These are phyloP conservation scores for Pulchroboletus neoregius DNA, from an alignment of 1,284 basidiomycete species.

Conservation along the genomic window DNA sequence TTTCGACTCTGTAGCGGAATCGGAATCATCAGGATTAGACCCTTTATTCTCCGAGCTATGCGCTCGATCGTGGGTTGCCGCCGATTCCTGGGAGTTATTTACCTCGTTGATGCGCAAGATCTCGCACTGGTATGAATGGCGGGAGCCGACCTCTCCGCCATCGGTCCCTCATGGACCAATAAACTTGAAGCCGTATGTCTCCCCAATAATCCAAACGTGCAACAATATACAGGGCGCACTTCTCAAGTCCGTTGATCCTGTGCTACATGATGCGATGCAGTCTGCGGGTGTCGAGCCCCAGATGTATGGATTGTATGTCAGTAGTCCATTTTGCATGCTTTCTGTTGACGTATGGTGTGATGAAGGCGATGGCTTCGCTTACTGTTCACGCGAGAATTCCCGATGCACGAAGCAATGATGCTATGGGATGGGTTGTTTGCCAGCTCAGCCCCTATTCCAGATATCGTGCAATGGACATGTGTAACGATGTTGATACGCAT, in stretches of 20 bases:
- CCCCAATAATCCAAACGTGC: conserved; percentile 81
- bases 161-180: conserved; percentile 45
- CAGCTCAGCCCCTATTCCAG: conserved; percentile 61
- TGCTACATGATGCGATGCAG: conserved; percentile 72
- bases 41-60: conserved; percentile 55
- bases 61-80: conserved; percentile 65
- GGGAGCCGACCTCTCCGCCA: conserved; percentile 44
- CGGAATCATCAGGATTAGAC: conserved; percentile 28
- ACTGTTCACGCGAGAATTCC: conserved; percentile 86
- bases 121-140: conserved; percentile 89
- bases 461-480: conserved; percentile 79
- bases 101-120: conserved; percentile 71
- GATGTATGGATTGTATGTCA: conserved; percentile 82
- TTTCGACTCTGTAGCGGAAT: conserved; percentile 66
- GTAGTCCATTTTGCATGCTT: conserved; percentile 5
- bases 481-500: conserved; percentile 91
- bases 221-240: conserved; percentile 71
- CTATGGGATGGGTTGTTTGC: conserved; percentile 93
- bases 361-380: conserved; percentile 85
- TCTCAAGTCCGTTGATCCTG: conserved; percentile 78
- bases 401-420: conserved; percentile 67
- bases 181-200: conserved; percentile 57
- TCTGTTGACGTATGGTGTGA: conserved; percentile 13
- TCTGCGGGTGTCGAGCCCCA: conserved; percentile 85
- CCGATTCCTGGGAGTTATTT: conserved; percentile 85